phyloP scores from a whole-genome alignment of 108 stramenopile species.

The Pelagomonas calceolata region DNA sequence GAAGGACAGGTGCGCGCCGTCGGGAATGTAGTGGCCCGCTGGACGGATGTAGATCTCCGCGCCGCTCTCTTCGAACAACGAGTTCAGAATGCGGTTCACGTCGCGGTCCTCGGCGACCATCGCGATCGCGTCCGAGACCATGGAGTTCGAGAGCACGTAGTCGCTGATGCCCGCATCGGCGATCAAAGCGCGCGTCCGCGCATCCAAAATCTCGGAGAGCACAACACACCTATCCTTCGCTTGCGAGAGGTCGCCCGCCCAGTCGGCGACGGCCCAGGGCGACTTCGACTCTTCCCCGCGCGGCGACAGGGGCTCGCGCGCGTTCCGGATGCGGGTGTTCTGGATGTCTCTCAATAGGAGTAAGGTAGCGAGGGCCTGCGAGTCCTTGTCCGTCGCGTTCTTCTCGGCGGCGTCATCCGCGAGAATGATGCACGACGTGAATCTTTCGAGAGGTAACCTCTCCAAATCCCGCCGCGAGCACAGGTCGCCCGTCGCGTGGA shows the following conservation, averaged over 20 bases:
- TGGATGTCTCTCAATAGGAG: constrained; percentile 16
- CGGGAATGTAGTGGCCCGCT: constrained; percentile 14
- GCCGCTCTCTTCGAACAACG: constrained; percentile 31
- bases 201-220: constrained; percentile 39
- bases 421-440: constrained; percentile 37
- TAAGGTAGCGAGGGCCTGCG: constrained; percentile 13
- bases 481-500: constrained; percentile 30
- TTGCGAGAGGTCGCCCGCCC: no score
- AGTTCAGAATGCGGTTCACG: constrained; percentile 31
- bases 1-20: constrained; percentile 21
- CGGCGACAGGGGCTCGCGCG: not conserved
- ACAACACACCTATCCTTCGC: constrained; percentile 7
- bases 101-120: constrained; percentile 36
- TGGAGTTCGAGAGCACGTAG: constrained; percentile 40
- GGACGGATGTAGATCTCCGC: constrained; percentile 29
- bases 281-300: not conserved
- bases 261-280: not conserved
- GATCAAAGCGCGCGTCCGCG: constrained; percentile 31
- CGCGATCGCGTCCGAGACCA: constrained; percentile 28
- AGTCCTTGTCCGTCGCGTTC: constrained; percentile 18
- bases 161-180: constrained; percentile 25
- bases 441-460: constrained; percentile 23
- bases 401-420: constrained; percentile 26
- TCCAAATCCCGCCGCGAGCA: constrained; percentile 32
- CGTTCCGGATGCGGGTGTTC: not conserved